Base-by-base conservation (phyloP, 2,329 filamentous ascomycete genomes). In the Bipolaris victoriae region DNA sequence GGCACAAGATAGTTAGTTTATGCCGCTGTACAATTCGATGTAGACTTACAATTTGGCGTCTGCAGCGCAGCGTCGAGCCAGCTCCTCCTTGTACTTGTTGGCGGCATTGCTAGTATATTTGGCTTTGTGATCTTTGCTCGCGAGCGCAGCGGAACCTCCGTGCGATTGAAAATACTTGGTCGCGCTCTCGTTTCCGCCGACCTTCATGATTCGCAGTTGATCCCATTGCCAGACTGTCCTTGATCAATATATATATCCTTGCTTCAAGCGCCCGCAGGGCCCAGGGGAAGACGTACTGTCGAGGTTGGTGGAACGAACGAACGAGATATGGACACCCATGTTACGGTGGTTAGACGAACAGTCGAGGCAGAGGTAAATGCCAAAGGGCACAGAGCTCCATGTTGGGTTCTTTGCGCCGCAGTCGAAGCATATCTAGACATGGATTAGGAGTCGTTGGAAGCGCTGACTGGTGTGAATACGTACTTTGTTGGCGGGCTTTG, bases 141-240 rank as follows among this genome's bases (percentile, higher is more conserved):
- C 92, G 60, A 99, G 86, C 53, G 94, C 94, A 48, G 94, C 93
- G 39, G 91, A 93, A 60, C 95, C 95, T 63, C 95, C 95, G 76
- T 99, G 95, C 69, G 92, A 89, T 80, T 97, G 93, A 83, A 98
- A 99, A 83, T 92, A 99, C 80, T 97, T 97, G 72, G 93, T 97
- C 47, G 95, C 95, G 57, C 92, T 97, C 80, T 98, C 94, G 74
- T 99, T 99, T 56, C 95, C 95, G 65, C 95, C 95, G 15, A 98
- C 92, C 81, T 99, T 99, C 94, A 99, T 98, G 56, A 94, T 80
- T 50, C 95, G 90, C 59, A 99, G 85, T 78, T 99, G 95, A 67
- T 97, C 92, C 95, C 95, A 99, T 90, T 97, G 92, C 95, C 95
- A 99, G 64, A 82, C 80, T 82, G 55, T 54, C 20, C 6, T 16